Base-by-base conservation (phyloP, 1,139 yeast genomes). In the Candida pseudocylindracea region DNA sequence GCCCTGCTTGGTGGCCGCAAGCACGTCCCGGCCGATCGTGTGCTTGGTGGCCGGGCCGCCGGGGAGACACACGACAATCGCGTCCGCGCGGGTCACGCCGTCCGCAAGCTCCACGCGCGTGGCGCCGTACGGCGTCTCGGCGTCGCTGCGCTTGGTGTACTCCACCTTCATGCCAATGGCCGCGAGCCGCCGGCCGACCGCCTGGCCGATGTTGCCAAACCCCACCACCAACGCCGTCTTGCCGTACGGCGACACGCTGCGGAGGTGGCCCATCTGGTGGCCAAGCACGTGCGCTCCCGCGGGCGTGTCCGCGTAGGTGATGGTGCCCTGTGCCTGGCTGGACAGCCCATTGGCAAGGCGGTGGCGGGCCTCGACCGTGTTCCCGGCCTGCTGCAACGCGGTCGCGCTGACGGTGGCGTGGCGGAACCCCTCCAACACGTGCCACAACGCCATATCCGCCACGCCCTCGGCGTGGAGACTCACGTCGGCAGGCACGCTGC, bases 201-300 rank as follows among this genome's bases (percentile, higher is more conserved):
- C 58, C 44, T 61, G 61, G 6, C 93, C 93, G 42, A 80, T 79
- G 30, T 67, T 60, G 2, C 93, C 93, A 44, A 79, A 72, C 0
- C 93, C 93, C 2, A 76, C 67, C 30, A 80, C 63, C 5, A 78
- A 71, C 1, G 61, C 85, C 27, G 56, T 53, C 42, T 72, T 75
- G 31, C 69, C 71, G 7, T 53, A 50, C 8, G 83, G 83, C 11
- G 67, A 62, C 27, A 42, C 39, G 36, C 58, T 57, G 24, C 42
- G 47, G 31, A 61, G 44, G 8, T 51, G 48, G 26, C 52, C 53
- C 12, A 60, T 49, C 15, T 42, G 34, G 40, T 70, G 64, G 25
- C 78, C 79, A 8, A 25, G 10, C 8, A 25, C 26, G 20, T 15
- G 20, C 6, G 20, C 20, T 4, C 6, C 4, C 20, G 20, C 20